These are phyloP conservation scores for Rutstroemia sp. DNA, from an alignment of 2,329 filamentous ascomycete genomes.

Conservation along the genomic window DNA sequence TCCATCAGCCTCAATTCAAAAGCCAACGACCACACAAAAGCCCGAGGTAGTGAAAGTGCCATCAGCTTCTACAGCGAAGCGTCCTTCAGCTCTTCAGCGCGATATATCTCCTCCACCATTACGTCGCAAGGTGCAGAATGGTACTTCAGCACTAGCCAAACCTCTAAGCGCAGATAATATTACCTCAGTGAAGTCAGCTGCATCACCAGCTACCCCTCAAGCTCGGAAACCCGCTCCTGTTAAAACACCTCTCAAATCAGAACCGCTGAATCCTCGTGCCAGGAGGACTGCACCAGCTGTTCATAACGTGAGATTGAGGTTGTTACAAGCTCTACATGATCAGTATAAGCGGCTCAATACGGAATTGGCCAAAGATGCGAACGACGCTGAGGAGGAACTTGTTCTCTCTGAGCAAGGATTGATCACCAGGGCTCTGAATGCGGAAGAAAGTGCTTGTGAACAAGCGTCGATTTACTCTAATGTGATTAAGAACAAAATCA, in stretches of 20 bases:
- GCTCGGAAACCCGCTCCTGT: slow-evolving; percentile 8
- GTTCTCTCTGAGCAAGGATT: slow-evolving; percentile 58
- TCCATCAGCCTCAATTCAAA: background rate
- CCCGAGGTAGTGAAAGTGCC: background rate
- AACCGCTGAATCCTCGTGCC: slow-evolving; percentile 60
- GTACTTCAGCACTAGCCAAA: slow-evolving; percentile 3
- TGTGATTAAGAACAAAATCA: slow-evolving; percentile 73
- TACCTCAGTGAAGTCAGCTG: background rate
- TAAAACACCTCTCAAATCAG: slow-evolving; percentile 31
- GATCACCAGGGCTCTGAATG: slow-evolving; percentile 61
- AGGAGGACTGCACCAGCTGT: slow-evolving; percentile 50
- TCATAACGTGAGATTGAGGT: slow-evolving; percentile 47
- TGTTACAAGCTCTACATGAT: slow-evolving; percentile 57
- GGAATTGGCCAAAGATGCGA: slow-evolving; percentile 46
- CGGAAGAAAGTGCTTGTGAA: slow-evolving; percentile 71
- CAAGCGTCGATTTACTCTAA: slow-evolving; percentile 71
- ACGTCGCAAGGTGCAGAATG: slow-evolving; percentile 16
- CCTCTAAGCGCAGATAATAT: background rate
- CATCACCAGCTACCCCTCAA: background rate
- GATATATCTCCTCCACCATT: slow-evolving; percentile 25
- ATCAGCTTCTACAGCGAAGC: background rate
- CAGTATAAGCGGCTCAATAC: slow-evolving; percentile 62
- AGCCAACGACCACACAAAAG: background rate
- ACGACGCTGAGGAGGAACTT: slow-evolving; percentile 44
- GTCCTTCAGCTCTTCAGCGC: slow-evolving; percentile 10